Evolutionary conservation across 2,329 filamentous ascomycete species (phyloP), one percentile per base, ranked within the genome.

Genomic region (Pseudogymnoascus sp.): DNA sequence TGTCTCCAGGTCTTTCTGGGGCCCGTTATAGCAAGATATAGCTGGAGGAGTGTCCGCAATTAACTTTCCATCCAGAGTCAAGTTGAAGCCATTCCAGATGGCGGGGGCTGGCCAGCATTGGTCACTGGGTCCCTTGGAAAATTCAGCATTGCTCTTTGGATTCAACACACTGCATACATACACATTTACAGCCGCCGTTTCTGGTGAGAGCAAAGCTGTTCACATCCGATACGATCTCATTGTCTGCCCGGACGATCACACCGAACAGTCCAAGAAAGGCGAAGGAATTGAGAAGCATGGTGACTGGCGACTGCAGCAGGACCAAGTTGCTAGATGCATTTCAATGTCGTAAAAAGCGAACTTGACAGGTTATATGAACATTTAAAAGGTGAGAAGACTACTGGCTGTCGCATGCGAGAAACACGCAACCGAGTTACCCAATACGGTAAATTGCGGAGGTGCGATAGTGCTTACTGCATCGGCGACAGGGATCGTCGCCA

Each of bases 1-100:
- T 7, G 68, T 62, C 4, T 67, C 65, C 25, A 67, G 58, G 33
- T 74, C 65, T 66, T 71, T 72, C 59, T 66, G 65, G 21, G 69
- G 64, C 42, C 71, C 65, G 63, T 70, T 66, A 60, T 76, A 76
- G 62, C 74, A 77, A 13, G 73, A 68, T 33, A 67, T 65, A 9
- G 73, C 74, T 5, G 71, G 63, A 4, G 74, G 75, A 4, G 62
- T 58, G 13, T 71, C 71, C n/a, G 62, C 59, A 29, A 76, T 71
- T 1, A 76, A 66, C 38, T 69, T 69, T 8, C 74, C 74, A 1
- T 65, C 65, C 13, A 76, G 62, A 0, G 72, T 69, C 2, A 55
- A 44, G 39, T 77, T 77, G 51, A 77, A 68, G 0, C 62, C 44
- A 51, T 68, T 62, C 73, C 73, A 77, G 12, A 64, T 55, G 13